Conservation (phyloP, 2,329 filamentous ascomycete species). For the Penicillium digitatum region DNA sequence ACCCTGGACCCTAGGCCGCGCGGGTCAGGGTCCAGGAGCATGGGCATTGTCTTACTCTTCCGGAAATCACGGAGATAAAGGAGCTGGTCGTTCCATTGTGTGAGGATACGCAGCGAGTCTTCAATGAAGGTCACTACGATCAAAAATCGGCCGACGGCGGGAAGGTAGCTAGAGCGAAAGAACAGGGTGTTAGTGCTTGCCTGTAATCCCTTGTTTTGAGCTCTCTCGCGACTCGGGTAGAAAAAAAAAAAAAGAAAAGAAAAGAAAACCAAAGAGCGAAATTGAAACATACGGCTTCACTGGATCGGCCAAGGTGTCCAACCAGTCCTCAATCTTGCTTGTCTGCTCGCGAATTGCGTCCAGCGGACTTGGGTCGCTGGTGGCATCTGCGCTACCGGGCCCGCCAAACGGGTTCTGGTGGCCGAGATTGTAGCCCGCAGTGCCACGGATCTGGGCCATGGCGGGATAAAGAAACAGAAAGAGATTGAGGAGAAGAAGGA, state of each 20-base stretch:
- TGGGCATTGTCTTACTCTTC: conserved; percentile 63
- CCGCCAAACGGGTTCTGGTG: conserved; percentile 68
- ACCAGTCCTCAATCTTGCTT: conserved; percentile 93
- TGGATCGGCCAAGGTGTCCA: conserved; percentile 84
- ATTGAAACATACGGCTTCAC: conserved; percentile 78
- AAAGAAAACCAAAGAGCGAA: too few species aligned
- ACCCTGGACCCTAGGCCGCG: conserved; percentile 2
- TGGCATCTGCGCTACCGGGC: conserved; percentile 55
- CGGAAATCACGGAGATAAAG: conserved; percentile 89
- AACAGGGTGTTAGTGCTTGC: conserved; percentile 30
- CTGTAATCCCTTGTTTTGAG: conserved; percentile 18
- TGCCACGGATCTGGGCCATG: conserved; percentile 58
- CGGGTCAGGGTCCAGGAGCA: conserved; percentile 8
- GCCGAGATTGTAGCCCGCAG: conserved; percentile 78
- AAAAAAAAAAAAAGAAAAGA: neutral
- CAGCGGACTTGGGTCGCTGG: conserved; percentile 69
- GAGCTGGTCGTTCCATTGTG: conserved; percentile 95
- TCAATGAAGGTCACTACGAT: conserved; percentile 99
- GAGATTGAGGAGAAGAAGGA: conserved; percentile 1
- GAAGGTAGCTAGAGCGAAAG: conserved; percentile 66
- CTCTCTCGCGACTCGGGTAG: neutral
- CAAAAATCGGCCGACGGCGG: conserved; percentile 90
- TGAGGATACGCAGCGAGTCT: conserved; percentile 91
- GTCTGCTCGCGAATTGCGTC: conserved; percentile 91
- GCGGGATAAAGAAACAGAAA: conserved; percentile 11